Conservation (phyloP, 2,329 filamentous ascomycete genomes). For the Magnaporthales sp. region DNA sequence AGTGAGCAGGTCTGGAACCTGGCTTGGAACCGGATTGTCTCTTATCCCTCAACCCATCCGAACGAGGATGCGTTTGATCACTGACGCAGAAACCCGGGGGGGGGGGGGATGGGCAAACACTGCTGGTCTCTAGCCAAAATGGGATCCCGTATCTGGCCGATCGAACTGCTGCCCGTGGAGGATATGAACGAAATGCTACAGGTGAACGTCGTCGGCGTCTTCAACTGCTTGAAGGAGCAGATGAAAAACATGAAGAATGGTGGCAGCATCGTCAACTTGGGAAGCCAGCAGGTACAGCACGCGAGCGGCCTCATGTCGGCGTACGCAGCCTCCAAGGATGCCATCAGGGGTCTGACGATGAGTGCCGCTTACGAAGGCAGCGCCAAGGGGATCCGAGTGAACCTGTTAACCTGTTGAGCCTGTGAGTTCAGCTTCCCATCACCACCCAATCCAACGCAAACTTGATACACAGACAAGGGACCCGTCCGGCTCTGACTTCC, state of each 20-base stretch:
- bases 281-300: conserved; percentile 20
- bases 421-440: neutral
- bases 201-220: conserved; percentile 10
- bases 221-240: conserved; percentile 11
- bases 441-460: too few relatives aligned
- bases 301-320: conserved; percentile 19
- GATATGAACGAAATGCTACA: conserved; percentile 10
- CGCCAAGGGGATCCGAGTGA: conserved; percentile 1
- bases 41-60: conserved; percentile 9
- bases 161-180: conserved; percentile 5
- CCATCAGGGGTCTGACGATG: conserved; percentile 12
- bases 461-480: too few relatives aligned
- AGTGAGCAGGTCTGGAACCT: neutral
- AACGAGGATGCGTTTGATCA: conserved; percentile 5
- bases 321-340: conserved; percentile 13
- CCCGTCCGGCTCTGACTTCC: neutral
- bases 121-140: neutral
- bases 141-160: neutral
- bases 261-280: conserved; percentile 34
- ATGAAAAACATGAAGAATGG: conserved; percentile 21
- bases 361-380: conserved; percentile 8
- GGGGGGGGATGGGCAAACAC: too few relatives aligned
- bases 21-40: too few relatives aligned
- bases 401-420: neutral
- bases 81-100: too few relatives aligned